phyloP scores from a whole-genome alignment of 129 eudicot genomes.

The Ambrosia trifida region DNA sequence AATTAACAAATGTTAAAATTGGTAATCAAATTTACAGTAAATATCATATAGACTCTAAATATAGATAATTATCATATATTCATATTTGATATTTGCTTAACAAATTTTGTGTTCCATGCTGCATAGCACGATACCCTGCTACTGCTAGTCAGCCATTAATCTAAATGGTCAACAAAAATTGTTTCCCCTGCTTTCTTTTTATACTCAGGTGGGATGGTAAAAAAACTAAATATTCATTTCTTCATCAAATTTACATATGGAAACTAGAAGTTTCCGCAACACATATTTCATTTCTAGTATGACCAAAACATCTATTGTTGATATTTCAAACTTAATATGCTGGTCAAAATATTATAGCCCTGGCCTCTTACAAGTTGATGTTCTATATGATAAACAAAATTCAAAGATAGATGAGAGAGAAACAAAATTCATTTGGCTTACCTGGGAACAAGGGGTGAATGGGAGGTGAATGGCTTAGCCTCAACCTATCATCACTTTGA shows the following conservation, averaged over 20 bases:
- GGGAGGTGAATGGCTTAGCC: constrained; percentile 51
- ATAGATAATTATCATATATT: no score
- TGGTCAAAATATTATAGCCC: no score
- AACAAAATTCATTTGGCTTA: constrained; percentile 24
- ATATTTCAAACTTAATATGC: not conserved
- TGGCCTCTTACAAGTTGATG: no score
- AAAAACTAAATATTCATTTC: no score
- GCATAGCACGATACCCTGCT: no score
- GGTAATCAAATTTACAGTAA: not conserved
- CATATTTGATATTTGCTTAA: no score
- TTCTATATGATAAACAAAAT: not conserved
- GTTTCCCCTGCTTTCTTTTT: no score
- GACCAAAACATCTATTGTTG: not conserved
- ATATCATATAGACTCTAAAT: not conserved
- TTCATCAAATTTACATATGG: not conserved
- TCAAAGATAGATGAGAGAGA: not conserved
- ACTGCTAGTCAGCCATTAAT: no score
- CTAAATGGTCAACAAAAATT: no score
- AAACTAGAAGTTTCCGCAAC: not conserved
- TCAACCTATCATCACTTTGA: constrained; percentile 66
- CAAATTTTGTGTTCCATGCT: no score
- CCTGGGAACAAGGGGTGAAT: constrained; percentile 66
- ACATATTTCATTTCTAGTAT: not conserved
- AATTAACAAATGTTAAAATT: no score
- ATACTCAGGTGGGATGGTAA: no score